Evolutionary conservation across 495 filamentous ascomycete species (phyloP).

Genomic region (Barbatosphaeria neglecta): DNA sequence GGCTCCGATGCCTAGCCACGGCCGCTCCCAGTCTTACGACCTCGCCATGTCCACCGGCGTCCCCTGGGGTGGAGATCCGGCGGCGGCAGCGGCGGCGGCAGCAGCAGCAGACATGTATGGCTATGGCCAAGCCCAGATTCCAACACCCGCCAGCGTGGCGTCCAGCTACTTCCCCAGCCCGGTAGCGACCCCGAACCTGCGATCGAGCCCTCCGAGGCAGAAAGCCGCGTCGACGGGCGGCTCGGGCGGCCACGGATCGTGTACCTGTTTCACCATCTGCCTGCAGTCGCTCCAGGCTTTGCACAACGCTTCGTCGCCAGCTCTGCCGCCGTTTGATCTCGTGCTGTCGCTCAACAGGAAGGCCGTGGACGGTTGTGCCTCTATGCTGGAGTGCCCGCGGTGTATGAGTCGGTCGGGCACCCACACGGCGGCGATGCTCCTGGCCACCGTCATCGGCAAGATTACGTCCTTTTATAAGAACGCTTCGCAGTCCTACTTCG

Average conservation of each 20-base stretch:
- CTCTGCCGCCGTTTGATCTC: slow-evolving; percentile 28
- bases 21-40: slow-evolving; percentile 23
- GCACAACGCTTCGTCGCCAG: slow-evolving; percentile 30
- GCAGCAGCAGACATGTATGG: slow-evolving; percentile 19
- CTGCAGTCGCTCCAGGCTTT: slow-evolving; percentile 33
- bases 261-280: slow-evolving; percentile 35
- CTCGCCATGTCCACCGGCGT: slow-evolving; percentile 19
- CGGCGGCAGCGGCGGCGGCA: no score
- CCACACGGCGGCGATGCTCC: slow-evolving; percentile 34
- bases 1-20: slow-evolving; percentile 11
- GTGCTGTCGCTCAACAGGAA: slow-evolving; percentile 32
- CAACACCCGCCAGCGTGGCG: slow-evolving; percentile 16
- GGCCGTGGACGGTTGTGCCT: slow-evolving; percentile 34
- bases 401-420: slow-evolving; percentile 29
- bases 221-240: slow-evolving; percentile 15
- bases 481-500: slow-evolving; percentile 26
- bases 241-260: slow-evolving; percentile 16
- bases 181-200: slow-evolving; percentile 19
- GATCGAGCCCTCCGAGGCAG: slow-evolving; percentile 15
- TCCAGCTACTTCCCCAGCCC: slow-evolving; percentile 26
- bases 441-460: slow-evolving; percentile 34
- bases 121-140: slow-evolving; percentile 17
- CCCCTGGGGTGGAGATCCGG: slow-evolving; percentile 7
- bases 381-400: slow-evolving; percentile 29
- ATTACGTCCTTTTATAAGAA: slow-evolving; percentile 35